Base-by-base conservation (phyloP, 2,329 filamentous ascomycete species). In the Dothideomycetes sp. region DNA sequence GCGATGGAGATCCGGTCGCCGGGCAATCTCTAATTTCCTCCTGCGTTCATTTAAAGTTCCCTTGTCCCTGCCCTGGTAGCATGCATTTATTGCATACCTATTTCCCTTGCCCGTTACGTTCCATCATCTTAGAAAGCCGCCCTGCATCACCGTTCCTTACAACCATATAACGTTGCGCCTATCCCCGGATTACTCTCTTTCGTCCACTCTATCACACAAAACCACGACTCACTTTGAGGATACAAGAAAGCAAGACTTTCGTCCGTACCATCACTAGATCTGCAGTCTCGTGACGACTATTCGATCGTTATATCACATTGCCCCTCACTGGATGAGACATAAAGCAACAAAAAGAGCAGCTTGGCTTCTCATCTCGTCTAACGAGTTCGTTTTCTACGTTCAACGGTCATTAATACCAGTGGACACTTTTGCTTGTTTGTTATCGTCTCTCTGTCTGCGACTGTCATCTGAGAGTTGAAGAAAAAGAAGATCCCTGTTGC, bases 341-440 rank as follows among this genome's bases (percentile, higher is more conserved):
- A 40, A 32, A 24, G 19, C 9, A 19, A 40, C 37, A 40, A 25
- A 40, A 32, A 24, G 19, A 5, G 15, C 37, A 27, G 31, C 22
- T 18, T 9, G 22, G n/a, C 17, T 40, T 25, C 37, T 33, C 18
- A 23, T 32, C 33, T 27, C 8, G 37, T 19, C 29, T 16, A 40
- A 27, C 28, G 29, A 22, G 28, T 29, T 32, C 33, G 28, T 32
- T 40, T 40, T 40, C 27, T 20, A 19, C 25, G 22, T 40, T 29
- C 23, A 40, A 40, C 37, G 37, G 37, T 40, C 37, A 28, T 40
- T 40, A 40, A 40, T 32, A 19, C 33, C 37, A n/a, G n/a, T n/a
- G n/a, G n/a, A n/a, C n/a, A n/a, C n/a, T n/a, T n/a, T n/a, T n/a
- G n/a, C n/a, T n/a, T n/a, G n/a, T n/a, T n/a, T n/a, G n/a, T n/a